Base-by-base conservation (phyloP, 495 filamentous ascomycete genomes). In the Lichina pygmaea region DNA sequence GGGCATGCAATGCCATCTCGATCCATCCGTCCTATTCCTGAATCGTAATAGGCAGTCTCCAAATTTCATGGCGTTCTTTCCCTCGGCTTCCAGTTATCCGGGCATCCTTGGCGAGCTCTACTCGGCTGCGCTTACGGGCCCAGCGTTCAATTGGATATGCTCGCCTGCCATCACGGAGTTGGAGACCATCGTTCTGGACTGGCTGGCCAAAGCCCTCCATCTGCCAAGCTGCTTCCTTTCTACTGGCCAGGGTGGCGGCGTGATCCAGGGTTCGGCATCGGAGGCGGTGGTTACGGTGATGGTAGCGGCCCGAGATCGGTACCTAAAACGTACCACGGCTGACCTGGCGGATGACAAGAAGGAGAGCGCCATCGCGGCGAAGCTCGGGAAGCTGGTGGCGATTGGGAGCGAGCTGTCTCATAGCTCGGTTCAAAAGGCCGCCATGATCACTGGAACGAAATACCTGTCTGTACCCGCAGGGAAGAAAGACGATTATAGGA, bases 121-220 rank as follows among this genome's bases (percentile, higher is more conserved):
- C 62, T 79, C 72, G 3, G 72, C 81, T 0, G 78, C 86, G 5
- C 84, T 95, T 56, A 86, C 73, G 7, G 81, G 80, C 3, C 83
- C 89, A 9, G 81, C 81, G 8, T 97, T 97, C 67, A 94, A 94
- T 60, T 97, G 89, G 89, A 71, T 94, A 43, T 94, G 86, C 58
- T 84, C 77, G 3, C 89, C 89, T 2, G 89, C 80, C 15, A 76
- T 89, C n/a, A 97, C 89, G 6, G 89, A 97, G 56, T 67, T 97
- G 41, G 89, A 97, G 63, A 94, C 89, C 0, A 73, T 92, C 41
- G 78, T 93, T 33, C 68, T 95, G 50, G 89, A 94, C 60, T 95
- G 86, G 86, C 60, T 95, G 13, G 81, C 77, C 17, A 70, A 77
- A 50, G 62, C 81, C 10, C 58, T 94, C 34, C 69, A 58, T 11